Evolutionary conservation across 2,329 filamentous ascomycete species (phyloP).

Genomic region (Venturia nashicola): DNA sequence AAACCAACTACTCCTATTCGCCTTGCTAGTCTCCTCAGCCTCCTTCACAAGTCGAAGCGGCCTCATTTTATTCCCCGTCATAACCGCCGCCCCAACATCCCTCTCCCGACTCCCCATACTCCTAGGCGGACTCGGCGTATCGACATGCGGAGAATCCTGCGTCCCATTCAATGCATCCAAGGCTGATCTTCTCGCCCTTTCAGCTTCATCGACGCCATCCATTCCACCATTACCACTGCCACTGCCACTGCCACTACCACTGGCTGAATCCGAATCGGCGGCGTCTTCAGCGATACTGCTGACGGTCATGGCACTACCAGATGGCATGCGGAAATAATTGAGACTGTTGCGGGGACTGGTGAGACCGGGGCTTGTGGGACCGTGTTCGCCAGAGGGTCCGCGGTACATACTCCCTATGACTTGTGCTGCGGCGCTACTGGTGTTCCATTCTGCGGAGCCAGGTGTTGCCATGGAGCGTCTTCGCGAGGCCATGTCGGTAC

Average conservation of each 20-base stretch:
- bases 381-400: conserved; percentile 41
- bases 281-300: conserved; percentile 20
- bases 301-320: conserved; percentile 26
- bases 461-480: conserved; percentile 10
- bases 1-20: conserved; percentile 35
- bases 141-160: conserved; percentile 15
- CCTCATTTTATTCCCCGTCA: conserved; percentile 57
- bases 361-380: conserved; percentile 41
- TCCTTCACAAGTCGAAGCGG: conserved; percentile 82
- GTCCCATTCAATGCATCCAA: conserved; percentile 10
- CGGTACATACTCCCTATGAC: conserved; percentile 84
- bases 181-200: conserved; percentile 2
- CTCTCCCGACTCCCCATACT: conserved; percentile 36
- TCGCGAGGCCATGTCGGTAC: conserved; percentile 10
- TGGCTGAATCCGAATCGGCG: conserved; percentile 13
- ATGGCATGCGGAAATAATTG: conserved; percentile 39
- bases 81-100: conserved; percentile 19
- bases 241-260: neutral
- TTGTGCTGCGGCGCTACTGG: conserved; percentile 42
- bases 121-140: conserved; percentile 37
- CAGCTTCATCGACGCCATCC: conserved; percentile 8
- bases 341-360: conserved; percentile 24
- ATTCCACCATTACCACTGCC: neutral
- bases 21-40: conserved; percentile 26
- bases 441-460: conserved; percentile 29